These are phyloP conservation scores for Boletus fagicola DNA, from an alignment of 768 basidiomycete species.

Conservation along the genomic window DNA sequence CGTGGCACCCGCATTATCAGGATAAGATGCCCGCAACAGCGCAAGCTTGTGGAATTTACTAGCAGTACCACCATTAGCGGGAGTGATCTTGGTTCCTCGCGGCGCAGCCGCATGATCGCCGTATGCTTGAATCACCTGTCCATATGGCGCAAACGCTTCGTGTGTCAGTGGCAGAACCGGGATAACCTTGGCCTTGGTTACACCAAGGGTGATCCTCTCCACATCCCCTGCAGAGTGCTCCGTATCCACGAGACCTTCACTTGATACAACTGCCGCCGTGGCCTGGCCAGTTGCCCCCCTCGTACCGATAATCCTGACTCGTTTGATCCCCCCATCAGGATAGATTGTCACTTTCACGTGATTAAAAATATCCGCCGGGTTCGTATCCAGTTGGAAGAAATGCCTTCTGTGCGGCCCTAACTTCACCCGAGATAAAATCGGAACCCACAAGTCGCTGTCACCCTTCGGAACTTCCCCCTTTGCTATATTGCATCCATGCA, in stretches of 20 bases:
- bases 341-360: slow-evolving; percentile 88
- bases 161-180: slow-evolving; percentile 72
- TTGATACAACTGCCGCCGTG: slow-evolving; percentile 11
- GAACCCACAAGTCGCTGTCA: slow-evolving; percentile 56
- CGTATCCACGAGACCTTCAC: slow-evolving; percentile 1
- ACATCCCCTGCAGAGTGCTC: neutral
- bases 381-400: slow-evolving; percentile 78
- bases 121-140: slow-evolving; percentile 89
- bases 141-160: slow-evolving; percentile 86
- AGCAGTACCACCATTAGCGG: slow-evolving; percentile 88
- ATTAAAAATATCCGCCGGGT: slow-evolving; percentile 57
- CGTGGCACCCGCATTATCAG: slow-evolving; percentile 51
- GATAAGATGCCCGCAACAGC: slow-evolving; percentile 65
- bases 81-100: slow-evolving; percentile 65
- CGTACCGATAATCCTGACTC: slow-evolving; percentile 78
- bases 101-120: slow-evolving; percentile 64
- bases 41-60: slow-evolving; percentile 91
- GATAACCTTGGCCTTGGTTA: slow-evolving; percentile 31
- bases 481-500: slow-evolving; percentile 53
- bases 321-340: slow-evolving; percentile 95
- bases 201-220: neutral
- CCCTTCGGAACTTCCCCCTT: slow-evolving; percentile 37
- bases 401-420: slow-evolving; percentile 90
- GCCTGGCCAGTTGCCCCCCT: slow-evolving; percentile 35
- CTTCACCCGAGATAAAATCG: slow-evolving; percentile 71